A percentile compares a stretch with the other conserved stretches of the same genome.
Evolutionary conservation across 169 alveolate species (phyloP).

Genomic region (Plasmodium reichenowi): DNA sequence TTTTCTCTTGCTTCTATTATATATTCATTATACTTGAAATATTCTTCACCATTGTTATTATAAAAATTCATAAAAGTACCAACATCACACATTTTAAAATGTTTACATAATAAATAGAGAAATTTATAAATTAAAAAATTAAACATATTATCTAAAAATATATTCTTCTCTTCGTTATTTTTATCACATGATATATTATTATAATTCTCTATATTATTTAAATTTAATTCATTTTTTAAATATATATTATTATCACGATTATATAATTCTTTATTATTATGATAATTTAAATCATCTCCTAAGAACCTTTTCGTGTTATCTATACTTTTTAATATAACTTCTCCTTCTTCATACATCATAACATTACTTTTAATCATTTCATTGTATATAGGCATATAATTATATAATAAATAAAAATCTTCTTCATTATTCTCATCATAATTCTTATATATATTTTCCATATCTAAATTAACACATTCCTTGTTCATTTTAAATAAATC

Average conservation of each 20-base stretch:
- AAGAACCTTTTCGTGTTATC: neutral
- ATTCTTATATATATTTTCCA: neutral
- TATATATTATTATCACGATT: neutral
- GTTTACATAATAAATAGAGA: constrained; percentile 34
- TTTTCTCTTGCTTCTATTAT: neutral
- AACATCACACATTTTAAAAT: constrained; percentile 39
- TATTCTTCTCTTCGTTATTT: constrained; percentile 22
- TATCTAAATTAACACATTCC: neutral
- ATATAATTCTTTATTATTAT: neutral
- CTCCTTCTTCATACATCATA: neutral
- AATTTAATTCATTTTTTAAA: neutral
- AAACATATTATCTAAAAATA: constrained; percentile 58
- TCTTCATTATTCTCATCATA: constrained; percentile 10
- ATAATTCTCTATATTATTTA: neutral
- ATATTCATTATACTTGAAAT: neutral
- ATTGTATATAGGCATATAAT: constrained; percentile 73
- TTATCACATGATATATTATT: constrained; percentile 2
- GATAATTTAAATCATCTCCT: neutral
- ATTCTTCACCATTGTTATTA: constrained; percentile 15
- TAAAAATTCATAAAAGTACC: constrained; percentile 19
- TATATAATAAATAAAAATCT: constrained; percentile 41
- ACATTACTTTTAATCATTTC: constrained; percentile 16
- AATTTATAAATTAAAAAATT: constrained; percentile 63
- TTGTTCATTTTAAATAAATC: neutral
- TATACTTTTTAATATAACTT: neutral